Evolutionary conservation across 176 grass and related monocot species (phyloP).

Genomic region (Avena eriantha): DNA sequence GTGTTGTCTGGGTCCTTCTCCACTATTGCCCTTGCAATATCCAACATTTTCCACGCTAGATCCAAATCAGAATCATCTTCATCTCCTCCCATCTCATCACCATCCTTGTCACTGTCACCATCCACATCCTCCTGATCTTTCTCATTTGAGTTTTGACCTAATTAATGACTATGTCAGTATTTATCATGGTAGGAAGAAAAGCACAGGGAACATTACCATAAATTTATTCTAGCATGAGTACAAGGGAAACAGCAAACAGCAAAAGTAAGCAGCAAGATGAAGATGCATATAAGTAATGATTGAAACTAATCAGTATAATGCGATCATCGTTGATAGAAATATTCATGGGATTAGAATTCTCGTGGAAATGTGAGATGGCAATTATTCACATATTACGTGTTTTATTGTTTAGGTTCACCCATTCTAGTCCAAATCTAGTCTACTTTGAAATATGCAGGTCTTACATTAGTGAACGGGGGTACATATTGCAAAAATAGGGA

Average conservation of each 20-base stretch:
- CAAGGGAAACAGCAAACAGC: slow-evolving; percentile 7
- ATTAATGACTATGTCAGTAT: slow-evolving; percentile 42
- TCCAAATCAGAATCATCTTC: slow-evolving; percentile 98
- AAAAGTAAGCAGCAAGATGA: slow-evolving; percentile 5
- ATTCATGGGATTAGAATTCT: not conserved
- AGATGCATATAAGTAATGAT: slow-evolving; percentile 10
- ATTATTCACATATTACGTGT: not conserved
- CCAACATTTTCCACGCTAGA: slow-evolving; percentile 96
- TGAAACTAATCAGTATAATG: not conserved
- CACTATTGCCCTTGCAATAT: slow-evolving; percentile 95
- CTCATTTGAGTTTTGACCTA: slow-evolving; percentile 59
- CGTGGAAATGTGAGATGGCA: not conserved
- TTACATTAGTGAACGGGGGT: too few relatives aligned
- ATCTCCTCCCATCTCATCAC: slow-evolving; percentile 67
- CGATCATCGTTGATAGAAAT: not conserved
- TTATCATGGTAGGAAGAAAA: slow-evolving; percentile 10
- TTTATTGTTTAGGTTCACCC: too few relatives aligned
- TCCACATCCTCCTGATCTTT: slow-evolving; percentile 63
- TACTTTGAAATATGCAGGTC: too few relatives aligned
- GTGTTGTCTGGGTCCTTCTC: slow-evolving; percentile 71
- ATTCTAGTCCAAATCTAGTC: too few relatives aligned
- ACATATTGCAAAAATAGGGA: not conserved
- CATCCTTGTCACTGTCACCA: slow-evolving; percentile 68
- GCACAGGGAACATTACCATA: slow-evolving; percentile 15
- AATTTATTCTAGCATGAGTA: slow-evolving; percentile 4